These are phyloP conservation scores for Calonectria montana DNA, from an alignment of 2,329 filamentous ascomycete genomes.

Conservation along the genomic window DNA sequence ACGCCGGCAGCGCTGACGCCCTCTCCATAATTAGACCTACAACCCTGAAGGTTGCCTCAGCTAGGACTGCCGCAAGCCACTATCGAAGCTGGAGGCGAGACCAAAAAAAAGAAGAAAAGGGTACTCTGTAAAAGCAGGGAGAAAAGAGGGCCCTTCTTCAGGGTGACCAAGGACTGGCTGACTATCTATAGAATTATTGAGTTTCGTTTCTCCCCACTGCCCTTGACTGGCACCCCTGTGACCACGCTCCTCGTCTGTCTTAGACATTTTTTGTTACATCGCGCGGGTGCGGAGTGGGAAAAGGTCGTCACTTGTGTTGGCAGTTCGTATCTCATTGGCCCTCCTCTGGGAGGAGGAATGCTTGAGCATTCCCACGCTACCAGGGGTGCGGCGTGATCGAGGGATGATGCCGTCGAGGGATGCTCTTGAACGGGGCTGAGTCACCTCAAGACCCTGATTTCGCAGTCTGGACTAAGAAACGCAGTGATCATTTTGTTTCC, in stretches of 20 bases:
- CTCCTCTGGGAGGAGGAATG: background rate
- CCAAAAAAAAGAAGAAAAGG: background rate
- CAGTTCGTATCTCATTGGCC: background rate
- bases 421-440: background rate
- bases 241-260: background rate
- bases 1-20: background rate
- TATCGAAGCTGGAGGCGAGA: background rate
- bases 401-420: background rate
- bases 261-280: background rate
- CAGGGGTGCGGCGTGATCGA: background rate
- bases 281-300: background rate
- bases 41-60: background rate
- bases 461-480: background rate
- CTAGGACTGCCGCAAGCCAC: background rate
- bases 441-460: background rate
- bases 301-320: slow-evolving; percentile 3
- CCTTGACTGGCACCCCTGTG: slow-evolving; percentile 1
- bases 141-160: background rate
- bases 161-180: background rate
- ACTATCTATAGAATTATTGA: background rate
- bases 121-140: background rate
- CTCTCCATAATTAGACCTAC: slow-evolving; percentile 1
- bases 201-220: background rate
- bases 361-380: slow-evolving; percentile 1
- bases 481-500: background rate